Evolutionary conservation across 345 rosid species (phyloP).

Genomic region (Luvunga scandens): DNA sequence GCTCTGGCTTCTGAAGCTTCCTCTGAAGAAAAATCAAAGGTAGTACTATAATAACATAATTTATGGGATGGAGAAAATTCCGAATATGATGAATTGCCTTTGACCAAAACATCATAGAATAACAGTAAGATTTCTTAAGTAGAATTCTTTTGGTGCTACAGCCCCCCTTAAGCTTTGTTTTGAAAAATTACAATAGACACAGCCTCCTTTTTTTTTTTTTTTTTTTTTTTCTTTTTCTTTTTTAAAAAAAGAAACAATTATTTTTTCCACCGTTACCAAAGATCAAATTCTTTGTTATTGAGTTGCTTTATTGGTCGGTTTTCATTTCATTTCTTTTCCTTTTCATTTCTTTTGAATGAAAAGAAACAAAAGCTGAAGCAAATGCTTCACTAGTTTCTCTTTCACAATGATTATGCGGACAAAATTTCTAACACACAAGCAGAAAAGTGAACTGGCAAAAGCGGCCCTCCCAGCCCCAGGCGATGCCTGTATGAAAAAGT

Average conservation of each 20-base stretch:
- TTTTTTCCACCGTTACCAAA: no score
- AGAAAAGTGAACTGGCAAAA: not conserved
- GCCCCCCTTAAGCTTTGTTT: not conserved
- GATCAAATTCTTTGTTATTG: not conserved
- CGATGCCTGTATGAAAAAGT: not conserved
- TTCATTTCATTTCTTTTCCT: not conserved
- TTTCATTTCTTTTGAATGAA: not conserved
- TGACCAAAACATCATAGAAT: not conserved
- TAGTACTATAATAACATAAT: not conserved
- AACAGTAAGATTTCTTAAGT: not conserved
- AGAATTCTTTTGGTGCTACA: not conserved
- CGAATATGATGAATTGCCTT: not conserved
- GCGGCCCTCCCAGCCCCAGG: not conserved
- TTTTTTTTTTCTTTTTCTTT: no score
- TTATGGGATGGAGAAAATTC: not conserved
- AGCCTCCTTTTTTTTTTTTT: no score
- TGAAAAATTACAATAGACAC: no score
- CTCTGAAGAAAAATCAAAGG: not conserved
- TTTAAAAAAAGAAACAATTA: no score
- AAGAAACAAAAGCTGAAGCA: not conserved
- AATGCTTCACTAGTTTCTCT: not conserved
- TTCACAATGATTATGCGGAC: not conserved
- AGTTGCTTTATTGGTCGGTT: not conserved
- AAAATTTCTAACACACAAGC: not conserved
- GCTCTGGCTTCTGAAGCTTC: no score